phyloP scores from a whole-genome alignment of 805 yeast species.

The Phaffomyces opuntiae region DNA sequence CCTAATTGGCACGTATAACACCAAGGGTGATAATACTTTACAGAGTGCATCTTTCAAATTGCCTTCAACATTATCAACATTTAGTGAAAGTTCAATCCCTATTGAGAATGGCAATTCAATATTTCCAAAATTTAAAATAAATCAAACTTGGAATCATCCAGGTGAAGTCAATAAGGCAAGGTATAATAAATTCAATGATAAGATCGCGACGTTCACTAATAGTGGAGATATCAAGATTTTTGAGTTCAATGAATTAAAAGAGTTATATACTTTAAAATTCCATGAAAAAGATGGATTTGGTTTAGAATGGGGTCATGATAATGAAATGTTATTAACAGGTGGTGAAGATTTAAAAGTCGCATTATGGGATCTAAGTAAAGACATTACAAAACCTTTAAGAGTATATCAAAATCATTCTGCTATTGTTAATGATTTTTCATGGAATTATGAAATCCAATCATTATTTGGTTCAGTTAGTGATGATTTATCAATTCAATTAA shows the following conservation, averaged over 20 bases:
- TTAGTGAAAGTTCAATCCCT: slow-evolving; percentile 18
- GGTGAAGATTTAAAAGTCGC: slow-evolving; percentile 64
- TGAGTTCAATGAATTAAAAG: slow-evolving; percentile 22
- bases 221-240: slow-evolving; percentile 43
- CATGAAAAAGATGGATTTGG: slow-evolving; percentile 67
- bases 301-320: slow-evolving; percentile 56
- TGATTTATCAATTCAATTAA: slow-evolving; percentile 53
- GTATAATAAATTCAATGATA: slow-evolving; percentile 28
- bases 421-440: slow-evolving; percentile 60
- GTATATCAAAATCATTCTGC: slow-evolving; percentile 42
- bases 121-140: slow-evolving; percentile 32
- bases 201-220: slow-evolving; percentile 21
- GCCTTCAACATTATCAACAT: slow-evolving; percentile 41
- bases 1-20: slow-evolving; percentile 41
- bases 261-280: slow-evolving; percentile 32
- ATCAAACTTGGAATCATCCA: slow-evolving; percentile 43
- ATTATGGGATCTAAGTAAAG: slow-evolving; percentile 52
- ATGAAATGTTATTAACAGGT: slow-evolving; percentile 49
- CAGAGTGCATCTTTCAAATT: slow-evolving; percentile 30
- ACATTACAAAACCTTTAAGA: slow-evolving; percentile 35
- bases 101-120: slow-evolving; percentile 25
- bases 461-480: slow-evolving; percentile 70
- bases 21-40: slow-evolving; percentile 34
- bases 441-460: slow-evolving; percentile 37
- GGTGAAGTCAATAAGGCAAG: slow-evolving; percentile 59